Evolutionary conservation across 768 basidiomycete species (phyloP), one percentile per base, ranked within the genome.

Genomic region (Boletus rubescentipes): DNA sequence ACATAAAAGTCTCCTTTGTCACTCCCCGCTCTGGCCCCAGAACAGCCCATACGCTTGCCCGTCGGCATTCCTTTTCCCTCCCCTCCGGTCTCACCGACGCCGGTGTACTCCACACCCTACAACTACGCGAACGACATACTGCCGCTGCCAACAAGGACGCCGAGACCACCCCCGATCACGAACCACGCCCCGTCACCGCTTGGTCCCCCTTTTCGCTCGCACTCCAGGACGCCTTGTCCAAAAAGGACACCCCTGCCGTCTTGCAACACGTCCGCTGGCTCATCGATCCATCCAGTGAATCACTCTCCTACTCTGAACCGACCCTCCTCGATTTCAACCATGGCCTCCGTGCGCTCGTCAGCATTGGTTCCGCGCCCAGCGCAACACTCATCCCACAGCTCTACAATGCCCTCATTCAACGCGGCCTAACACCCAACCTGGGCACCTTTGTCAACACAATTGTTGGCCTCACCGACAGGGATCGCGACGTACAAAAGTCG

Each of bases 341-440:
- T 1, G 83, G 81, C 0, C 69, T 93, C 3, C 61, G 75, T 35
- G 63, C 69, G 72, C 78, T 46, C 77, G 85, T 59, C 40, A 51
- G 16, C 51, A 65, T 10, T 9, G 84, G 84, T 9, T 51, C 59
- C 2, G 12, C 58, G 2, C 20, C 80, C 81, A 56, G 81, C 84
- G 75, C 91, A 30, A 69, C 76, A 0, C 64, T 78, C 38, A 70
- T 92, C 35, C 67, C 89, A 49, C 80, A 84, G 45, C 77, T 84
- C 3, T 95, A 94, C 73, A 81, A 90, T 58, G 75, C 82, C 44
- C 83, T 95, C 78, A 72, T 93, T 52, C 72, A 77, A 26, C 76
- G 72, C 30, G 79, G 81, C 16, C 66, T 93, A 5, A 62, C 79
- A 0, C 92, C 94, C 9, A 86, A 85, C 46, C 51, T 72, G 12